Evolutionary conservation across 148 eudicot genomes (phyloP).

Genomic region (Rheum nobile): DNA sequence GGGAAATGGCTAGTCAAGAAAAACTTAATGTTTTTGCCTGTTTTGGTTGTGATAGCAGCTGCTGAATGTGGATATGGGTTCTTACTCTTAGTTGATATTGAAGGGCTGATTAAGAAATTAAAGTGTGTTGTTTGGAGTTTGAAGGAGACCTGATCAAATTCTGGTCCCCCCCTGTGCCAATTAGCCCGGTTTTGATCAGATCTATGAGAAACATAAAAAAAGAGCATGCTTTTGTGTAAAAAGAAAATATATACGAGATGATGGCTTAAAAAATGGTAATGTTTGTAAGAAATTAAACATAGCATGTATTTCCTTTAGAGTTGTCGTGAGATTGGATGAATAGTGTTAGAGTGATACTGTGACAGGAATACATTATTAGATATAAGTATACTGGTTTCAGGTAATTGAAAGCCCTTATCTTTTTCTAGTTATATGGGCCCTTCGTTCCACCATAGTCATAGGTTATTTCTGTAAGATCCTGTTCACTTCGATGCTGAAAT

Average conservation of each 20-base stretch:
- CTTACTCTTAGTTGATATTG: neutral
- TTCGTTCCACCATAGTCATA: neutral
- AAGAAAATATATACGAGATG: no score
- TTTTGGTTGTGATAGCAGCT: neutral
- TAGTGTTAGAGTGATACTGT: neutral
- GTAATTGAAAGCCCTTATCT: neutral
- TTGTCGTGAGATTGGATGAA: neutral
- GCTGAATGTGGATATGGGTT: neutral
- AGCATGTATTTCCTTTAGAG: neutral
- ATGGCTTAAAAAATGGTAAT: no score
- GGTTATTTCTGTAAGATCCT: neutral
- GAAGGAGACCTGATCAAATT: neutral
- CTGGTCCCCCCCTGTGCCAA: neutral
- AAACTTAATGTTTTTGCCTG: neutral
- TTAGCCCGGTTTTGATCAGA: no score
- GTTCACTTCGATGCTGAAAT: neutral
- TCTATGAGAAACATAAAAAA: no score
- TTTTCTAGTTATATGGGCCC: neutral
- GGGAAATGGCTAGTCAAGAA: no score
- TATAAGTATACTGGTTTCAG: neutral
- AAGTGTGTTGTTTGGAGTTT: neutral
- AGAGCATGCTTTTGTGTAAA: no score
- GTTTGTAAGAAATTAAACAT: no score
- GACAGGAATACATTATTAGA: neutral
- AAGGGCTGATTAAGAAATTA: neutral